A percentile compares a stretch with the other conserved stretches of the same genome.
These are phyloP conservation scores for Serpula lacrymans DNA, from an alignment of 768 basidiomycete genomes.

Conservation along the genomic window DNA sequence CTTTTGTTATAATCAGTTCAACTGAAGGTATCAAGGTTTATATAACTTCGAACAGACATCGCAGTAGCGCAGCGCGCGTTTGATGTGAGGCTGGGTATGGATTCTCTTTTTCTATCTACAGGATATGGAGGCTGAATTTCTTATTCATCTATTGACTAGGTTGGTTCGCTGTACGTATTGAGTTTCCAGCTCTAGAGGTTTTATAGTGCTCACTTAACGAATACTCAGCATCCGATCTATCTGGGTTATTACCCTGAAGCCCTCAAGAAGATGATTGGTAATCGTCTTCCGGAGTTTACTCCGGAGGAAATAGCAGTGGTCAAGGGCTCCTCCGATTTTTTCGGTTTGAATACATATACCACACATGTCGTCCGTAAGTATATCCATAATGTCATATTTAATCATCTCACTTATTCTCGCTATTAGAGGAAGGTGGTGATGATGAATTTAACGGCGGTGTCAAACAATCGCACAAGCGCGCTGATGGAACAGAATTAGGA, in stretches of 20 bases:
- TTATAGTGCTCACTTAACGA: slow-evolving; percentile 2
- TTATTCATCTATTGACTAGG: slow-evolving; percentile 15
- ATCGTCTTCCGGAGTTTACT: slow-evolving; percentile 35
- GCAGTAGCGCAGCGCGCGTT: slow-evolving; percentile 38
- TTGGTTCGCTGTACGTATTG: slow-evolving; percentile 30
- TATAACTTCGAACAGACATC: slow-evolving; percentile 29
- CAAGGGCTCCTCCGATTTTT: slow-evolving; percentile 37
- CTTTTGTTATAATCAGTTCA: no score
- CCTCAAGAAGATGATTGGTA: slow-evolving; percentile 30
- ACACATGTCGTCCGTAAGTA: slow-evolving; percentile 33
- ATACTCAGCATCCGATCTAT: slow-evolving; percentile 41
- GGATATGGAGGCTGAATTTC: background rate
- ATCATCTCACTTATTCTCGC: background rate
- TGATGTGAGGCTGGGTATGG: slow-evolving; percentile 39
- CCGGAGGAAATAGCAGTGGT: slow-evolving; percentile 33
- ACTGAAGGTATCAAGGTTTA: no score
- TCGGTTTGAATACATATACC: slow-evolving; percentile 41
- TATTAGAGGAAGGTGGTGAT: slow-evolving; percentile 32
- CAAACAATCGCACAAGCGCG: slow-evolving; percentile 29
- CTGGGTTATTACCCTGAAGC: slow-evolving; percentile 40
- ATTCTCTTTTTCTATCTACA: background rate
- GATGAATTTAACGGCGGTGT: slow-evolving; percentile 33
- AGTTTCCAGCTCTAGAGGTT: no score
- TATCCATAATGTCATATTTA: background rate
- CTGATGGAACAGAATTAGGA: slow-evolving; percentile 37